phyloP scores from a whole-genome alignment of 805 yeast species.

The Yamadazyma ubonensis region DNA sequence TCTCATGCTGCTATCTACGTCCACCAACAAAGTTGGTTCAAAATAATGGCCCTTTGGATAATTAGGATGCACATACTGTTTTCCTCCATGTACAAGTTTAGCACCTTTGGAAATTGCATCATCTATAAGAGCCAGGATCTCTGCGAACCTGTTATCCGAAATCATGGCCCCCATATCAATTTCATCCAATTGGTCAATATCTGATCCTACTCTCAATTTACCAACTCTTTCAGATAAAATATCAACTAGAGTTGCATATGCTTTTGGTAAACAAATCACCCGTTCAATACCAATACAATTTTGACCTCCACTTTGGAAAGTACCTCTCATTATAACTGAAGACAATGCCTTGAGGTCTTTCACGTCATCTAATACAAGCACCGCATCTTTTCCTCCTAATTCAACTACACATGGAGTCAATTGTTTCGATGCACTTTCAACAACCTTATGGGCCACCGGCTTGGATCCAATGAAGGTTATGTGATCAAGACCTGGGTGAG shows the following conservation, averaged over 20 bases:
- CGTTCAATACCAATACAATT: slow-evolving; percentile 98
- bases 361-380: slow-evolving; percentile 81
- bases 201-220: slow-evolving; percentile 76
- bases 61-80: slow-evolving; percentile 77
- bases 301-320: slow-evolving; percentile 97
- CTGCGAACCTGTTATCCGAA: slow-evolving; percentile 68
- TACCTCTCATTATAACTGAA: slow-evolving; percentile 87
- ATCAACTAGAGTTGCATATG: slow-evolving; percentile 61
- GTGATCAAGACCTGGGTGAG: slow-evolving; percentile 80
- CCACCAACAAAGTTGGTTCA: slow-evolving; percentile 82
- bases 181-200: slow-evolving; percentile 84
- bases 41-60: slow-evolving; percentile 96
- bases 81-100: slow-evolving; percentile 74
- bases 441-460: slow-evolving; percentile 88
- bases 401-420: slow-evolving; percentile 95
- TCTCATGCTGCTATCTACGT: slow-evolving; percentile 70
- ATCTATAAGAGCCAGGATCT: slow-evolving; percentile 61
- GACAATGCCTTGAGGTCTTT: slow-evolving; percentile 52
- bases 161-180: slow-evolving; percentile 97
- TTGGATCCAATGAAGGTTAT: slow-evolving; percentile 96
- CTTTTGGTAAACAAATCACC: slow-evolving; percentile 73
- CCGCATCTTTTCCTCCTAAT: slow-evolving; percentile 94
- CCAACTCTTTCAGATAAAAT: slow-evolving; percentile 59
- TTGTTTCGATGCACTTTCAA: slow-evolving; percentile 77
- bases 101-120: slow-evolving; percentile 87